phyloP scores from a whole-genome alignment of 1,284 basidiomycete genomes.

The Lentinula novae-zelandiae region DNA sequence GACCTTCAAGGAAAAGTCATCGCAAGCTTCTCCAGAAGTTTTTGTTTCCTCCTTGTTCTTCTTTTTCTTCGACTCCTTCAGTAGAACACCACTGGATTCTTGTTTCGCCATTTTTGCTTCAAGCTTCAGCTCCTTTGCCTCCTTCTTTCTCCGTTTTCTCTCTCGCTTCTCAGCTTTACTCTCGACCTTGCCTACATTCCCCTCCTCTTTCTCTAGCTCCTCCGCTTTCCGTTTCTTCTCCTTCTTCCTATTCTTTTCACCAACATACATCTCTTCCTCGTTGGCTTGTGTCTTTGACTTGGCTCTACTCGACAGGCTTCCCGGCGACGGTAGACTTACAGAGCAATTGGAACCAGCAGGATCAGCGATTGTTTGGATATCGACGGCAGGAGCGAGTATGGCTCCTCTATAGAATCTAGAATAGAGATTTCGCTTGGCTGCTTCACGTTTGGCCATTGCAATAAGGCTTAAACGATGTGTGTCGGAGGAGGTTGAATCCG shows the following conservation, averaged over 20 bases:
- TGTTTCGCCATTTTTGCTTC: neutral
- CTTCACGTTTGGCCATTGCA: conserved; percentile 70
- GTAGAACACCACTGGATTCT: neutral
- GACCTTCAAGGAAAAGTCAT: too few relatives aligned
- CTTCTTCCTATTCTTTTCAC: neutral
- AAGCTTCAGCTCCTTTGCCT: conserved; percentile 9
- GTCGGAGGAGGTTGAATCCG: conserved; percentile 26
- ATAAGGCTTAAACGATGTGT: conserved; percentile 50
- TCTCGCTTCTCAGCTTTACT: conserved; percentile 10
- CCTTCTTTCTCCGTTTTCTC: conserved; percentile 6
- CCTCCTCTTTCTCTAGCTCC: neutral
- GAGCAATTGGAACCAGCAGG: neutral
- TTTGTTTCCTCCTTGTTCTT: neutral
- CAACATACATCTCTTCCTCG: neutral
- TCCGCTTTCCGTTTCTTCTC: conserved; percentile 14
- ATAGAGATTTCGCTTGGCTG: conserved; percentile 73
- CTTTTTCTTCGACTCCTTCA: neutral
- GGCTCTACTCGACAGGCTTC: conserved; percentile 8
- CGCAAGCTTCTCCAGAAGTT: neutral
- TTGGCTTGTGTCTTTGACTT: conserved; percentile 13
- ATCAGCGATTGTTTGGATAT: neutral
- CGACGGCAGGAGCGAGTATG: conserved; percentile 45
- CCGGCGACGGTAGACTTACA: neutral
- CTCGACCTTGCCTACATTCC: conserved; percentile 1
- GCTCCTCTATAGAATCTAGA: conserved; percentile 79